Base-by-base conservation (phyloP, 495 filamentous ascomycete genomes). In the Penicillium fimorum region DNA sequence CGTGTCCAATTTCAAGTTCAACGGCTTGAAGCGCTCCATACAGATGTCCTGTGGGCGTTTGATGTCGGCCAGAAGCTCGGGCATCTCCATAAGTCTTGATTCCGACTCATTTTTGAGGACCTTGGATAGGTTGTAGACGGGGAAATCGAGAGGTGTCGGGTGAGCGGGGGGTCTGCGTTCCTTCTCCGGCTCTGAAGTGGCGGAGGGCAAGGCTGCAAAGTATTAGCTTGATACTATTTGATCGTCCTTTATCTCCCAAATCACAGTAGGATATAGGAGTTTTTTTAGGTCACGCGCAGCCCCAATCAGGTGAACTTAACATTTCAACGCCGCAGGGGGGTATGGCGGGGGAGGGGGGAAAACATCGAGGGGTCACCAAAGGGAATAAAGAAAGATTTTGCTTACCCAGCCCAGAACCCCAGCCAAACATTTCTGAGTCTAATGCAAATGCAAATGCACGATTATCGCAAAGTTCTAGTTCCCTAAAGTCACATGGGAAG, bases 21-120 rank as follows among this genome's bases (percentile, higher is more conserved):
- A 70, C 17, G 76, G 69, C 17, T 75, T 63, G 53, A 86, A 69
- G 41, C 80, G 76, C 24, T 82, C 68, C 25, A 68, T 43, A 18
- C 66, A 70, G 65, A 85, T 73, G 63, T 82, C 82, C 42, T 77
- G 75, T 12, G 79, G 79, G 33, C 76, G 80, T 59, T 76, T 72
- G 52, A 85, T 76, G n/a, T 62, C 71, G 37, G 70, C 64, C 52
- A 85, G 77, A 5, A 76, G 66, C 22, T 58, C 48, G 42, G 71
- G 60, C 5, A 86, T 64, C 25, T 73, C 66, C 40, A 60, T 56
- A 22, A 75, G 61, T 37, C 64, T 59, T n/a, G 65, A 59, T 51
- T 72, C 64, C 17, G 56, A 40, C n/a, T 69, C 59, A 32, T 64
- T 33, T 9, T 59, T 47, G 29, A 63, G 40, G n/a, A 63, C 53